Evolutionary conservation across 176 grass and related monocot species (phyloP), one percentile per base, ranked within the genome.

Genomic region (Panicum miliaceum): DNA sequence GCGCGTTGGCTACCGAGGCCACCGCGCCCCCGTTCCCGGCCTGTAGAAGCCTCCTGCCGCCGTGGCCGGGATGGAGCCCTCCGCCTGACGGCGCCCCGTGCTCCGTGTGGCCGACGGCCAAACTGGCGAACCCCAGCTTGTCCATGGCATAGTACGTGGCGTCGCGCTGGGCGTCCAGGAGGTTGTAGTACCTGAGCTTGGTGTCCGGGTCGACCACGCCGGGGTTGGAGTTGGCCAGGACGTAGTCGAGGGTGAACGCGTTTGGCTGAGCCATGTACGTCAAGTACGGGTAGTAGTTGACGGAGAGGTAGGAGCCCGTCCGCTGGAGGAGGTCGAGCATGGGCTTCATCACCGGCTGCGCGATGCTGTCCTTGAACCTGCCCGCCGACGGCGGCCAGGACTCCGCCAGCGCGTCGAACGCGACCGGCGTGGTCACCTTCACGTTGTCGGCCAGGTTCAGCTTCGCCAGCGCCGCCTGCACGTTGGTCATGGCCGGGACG

Each of bases 91-190:
- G 75, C 63, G 68, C 86, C 89, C 60, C 70, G 45, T 7, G 1
- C 70, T 73, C 70, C 45, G 25, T 9, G 2, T 1, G 2, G 0
- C 1, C 0, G 14, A 29, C 2, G n/a, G 2, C 0, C 41, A 71
- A 5, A 6, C 6, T 14, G 12, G 22, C 0, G 2, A 12, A 70
- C 1, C 67, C 68, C 9, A 73, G 15, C 1, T 3, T 8, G 0
- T 77, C 74, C 53, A 77, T 77, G 0, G 93, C 93, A 8, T 77
- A 40, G 51, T 64, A 80, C 0, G 86, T 68, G 50, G 93, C 86
- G 75, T 96, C 93, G 26, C 79, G 51, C 81, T 91, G 88, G 25
- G 93, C 93, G 23, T 96, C 93, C 0, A 92, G 62, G 72, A 96
- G 81, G 84, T 26, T 96, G 47, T 18, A 26, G 80, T 96, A 96